These are phyloP conservation scores for Ploettnerulaceae sp. DNA, from an alignment of 2,329 filamentous ascomycete species.

Conservation along the genomic window DNA sequence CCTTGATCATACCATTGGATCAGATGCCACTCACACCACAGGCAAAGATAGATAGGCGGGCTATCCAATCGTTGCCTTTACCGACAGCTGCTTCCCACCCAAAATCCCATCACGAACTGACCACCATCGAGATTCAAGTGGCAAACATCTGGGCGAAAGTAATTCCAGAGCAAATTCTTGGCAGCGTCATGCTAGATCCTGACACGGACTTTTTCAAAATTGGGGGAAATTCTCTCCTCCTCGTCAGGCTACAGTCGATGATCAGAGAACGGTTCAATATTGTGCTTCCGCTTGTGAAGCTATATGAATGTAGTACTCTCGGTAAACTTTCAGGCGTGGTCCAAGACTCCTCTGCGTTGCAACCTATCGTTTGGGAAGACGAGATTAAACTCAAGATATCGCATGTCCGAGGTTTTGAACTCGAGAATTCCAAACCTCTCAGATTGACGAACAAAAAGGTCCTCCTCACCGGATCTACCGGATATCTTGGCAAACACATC, in stretches of 20 bases:
- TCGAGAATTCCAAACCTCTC: not conserved
- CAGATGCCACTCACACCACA: conserved; percentile 31
- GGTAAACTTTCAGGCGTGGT: conserved; percentile 10
- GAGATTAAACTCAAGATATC: not conserved
- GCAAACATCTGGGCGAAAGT: not conserved
- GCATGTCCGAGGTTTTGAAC: not conserved
- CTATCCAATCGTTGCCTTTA: conserved; percentile 10
- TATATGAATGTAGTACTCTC: conserved; percentile 26
- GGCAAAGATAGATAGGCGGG: conserved; percentile 34
- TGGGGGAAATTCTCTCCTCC: conserved; percentile 36
- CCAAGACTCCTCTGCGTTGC: not conserved
- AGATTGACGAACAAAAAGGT: conserved; percentile 2
- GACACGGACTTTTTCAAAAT: conserved; percentile 32
- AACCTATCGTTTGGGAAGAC: not conserved
- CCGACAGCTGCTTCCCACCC: not conserved
- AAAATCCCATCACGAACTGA: not conserved
- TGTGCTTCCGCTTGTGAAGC: conserved; percentile 18
- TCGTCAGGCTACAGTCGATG: conserved; percentile 29
- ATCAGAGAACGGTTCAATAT: conserved; percentile 27
- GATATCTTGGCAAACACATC: conserved; percentile 39
- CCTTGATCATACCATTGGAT: conserved; percentile 27
- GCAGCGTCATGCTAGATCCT: not conserved
- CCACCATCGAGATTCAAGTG: not conserved
- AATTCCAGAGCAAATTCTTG: not conserved
- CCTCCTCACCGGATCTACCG: conserved; percentile 39